Evolutionary conservation across 495 filamentous ascomycete genomes (phyloP), one percentile per base, ranked within the genome.

Genomic region (Annulohypoxylon maeteangense): DNA sequence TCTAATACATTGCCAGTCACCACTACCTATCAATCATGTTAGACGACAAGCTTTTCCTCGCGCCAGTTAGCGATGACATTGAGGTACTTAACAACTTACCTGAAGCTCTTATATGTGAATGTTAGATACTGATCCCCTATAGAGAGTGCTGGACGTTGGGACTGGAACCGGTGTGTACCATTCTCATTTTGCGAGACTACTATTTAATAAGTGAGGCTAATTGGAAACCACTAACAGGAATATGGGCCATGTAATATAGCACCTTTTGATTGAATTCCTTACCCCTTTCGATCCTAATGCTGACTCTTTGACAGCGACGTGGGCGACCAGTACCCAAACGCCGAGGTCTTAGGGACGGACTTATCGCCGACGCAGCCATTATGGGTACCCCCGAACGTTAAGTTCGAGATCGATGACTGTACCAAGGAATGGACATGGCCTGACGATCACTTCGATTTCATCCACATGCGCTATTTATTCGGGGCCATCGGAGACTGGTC

Each of bases 381-480:
- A 8, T 83, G 80, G 74, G 81, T 86, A 12, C 83, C 84, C 2
- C 81, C 83, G 4, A 88, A 88, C 76, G 81, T 84, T 31, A 81
- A 79, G 14, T 89, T 89, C 69, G 83, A 87, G 70, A 78, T 89
- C 27, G 87, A 90, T 59, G 87, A 89, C 64, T 82, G 83, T 64
- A 85, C 87, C 53, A 69, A 78, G 18, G 74, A 76, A 11, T 90
- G 87, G 87, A 78, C 83, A 6, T 88, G 84, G 76, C 68, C 76
- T 7, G 71, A 75, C 4, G 78, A 86, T 54, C 70, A 76, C 51
- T 91, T 91, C 74, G 90, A 92, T 79, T 89, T 88, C 65, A 82
- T 92, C 54, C 89, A 92, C 78, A 81, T 87, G 7, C 86, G 90
- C 22, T 78, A 81, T 12, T 75, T 91, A 29, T 83, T 85, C 62